A percentile compares a stretch with the other conserved stretches of the same genome.
Evolutionary conservation across 176 grass and related monocot genomes (phyloP).

Genomic region (Echinochloa phyllopogon): DNA sequence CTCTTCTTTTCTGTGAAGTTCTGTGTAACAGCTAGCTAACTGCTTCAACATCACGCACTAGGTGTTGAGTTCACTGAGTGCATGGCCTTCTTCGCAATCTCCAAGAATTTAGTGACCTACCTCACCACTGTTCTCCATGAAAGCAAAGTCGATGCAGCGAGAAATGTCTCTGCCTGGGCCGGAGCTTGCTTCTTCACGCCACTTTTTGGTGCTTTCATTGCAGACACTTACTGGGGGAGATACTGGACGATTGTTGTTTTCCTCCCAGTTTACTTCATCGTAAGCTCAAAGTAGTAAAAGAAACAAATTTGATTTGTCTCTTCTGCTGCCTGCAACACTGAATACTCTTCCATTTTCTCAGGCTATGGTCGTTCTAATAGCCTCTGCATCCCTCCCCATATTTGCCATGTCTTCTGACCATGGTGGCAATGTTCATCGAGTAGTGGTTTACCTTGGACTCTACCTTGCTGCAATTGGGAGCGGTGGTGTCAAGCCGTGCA

Average conservation of each 20-base stretch:
- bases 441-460: slow-evolving; percentile 45
- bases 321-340: background rate
- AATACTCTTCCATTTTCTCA: background rate
- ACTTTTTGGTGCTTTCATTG: slow-evolving; percentile 38
- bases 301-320: background rate
- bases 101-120: slow-evolving; percentile 31
- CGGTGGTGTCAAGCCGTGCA: slow-evolving; percentile 52
- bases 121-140: slow-evolving; percentile 32
- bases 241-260: slow-evolving; percentile 31
- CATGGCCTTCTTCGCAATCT: background rate
- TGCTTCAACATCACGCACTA: background rate
- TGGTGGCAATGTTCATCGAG: background rate
- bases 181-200: slow-evolving; percentile 33
- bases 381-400: slow-evolving; percentile 25
- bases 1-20: background rate
- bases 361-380: slow-evolving; percentile 44
- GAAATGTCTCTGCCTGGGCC: slow-evolving; percentile 21
- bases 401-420: background rate
- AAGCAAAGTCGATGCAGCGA: slow-evolving; percentile 15
- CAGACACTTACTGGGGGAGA: slow-evolving; percentile 41
- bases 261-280: background rate
- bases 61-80: slow-evolving; percentile 32
- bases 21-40: background rate
- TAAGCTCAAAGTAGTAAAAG: background rate
- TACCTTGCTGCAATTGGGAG: slow-evolving; percentile 48